Base-by-base conservation (phyloP, 768 basidiomycete genomes). In the Heimioporus sp. region DNA sequence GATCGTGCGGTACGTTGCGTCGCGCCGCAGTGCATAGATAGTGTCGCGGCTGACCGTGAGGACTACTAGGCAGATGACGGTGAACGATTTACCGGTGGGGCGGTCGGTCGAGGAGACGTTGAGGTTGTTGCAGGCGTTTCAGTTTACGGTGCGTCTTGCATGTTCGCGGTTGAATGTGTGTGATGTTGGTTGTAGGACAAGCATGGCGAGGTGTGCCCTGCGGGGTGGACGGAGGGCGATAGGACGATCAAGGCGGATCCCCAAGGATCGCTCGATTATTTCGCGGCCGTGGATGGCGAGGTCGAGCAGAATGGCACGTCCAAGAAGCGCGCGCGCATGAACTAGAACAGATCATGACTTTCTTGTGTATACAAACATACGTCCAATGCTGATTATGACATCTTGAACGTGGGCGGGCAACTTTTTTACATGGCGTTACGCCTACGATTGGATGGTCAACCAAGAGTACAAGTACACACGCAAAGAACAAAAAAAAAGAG, bases 61-160 rank as follows among this genome's bases (percentile, higher is more conserved):
- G n/a, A n/a, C n/a, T n/a, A 28, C 49, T 39, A 88, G 87, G 55
- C 87, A 91, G 76, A 86, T 90, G 59, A 92, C 90, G 49, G 76
- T 96, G 55, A 96, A 96, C 66, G 94, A 97, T 70, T 80, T 95
- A 37, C 91, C 93, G 13, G 92, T 96, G 44, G 94, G 94, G n/a
- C 89, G 94, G 48, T 93, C 91, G 3, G 93, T 96, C 48, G 92
- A 93, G 35, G 94, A 97, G 75, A 94, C 93, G 2, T 60, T 94
- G 48, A 87, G 94, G 53, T 83, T 97, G 44, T 75, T 97, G 73
- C 85, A 95, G 71, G 94, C 94, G 19, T 94, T 96, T 87, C 92
- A 95, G 65, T 92, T 88, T 70, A 83, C 83, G 12, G 89, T 90
- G 64, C 38, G 83, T 74, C 6, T 32, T 32, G 21, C 30, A 1